A percentile compares a stretch with the other conserved stretches of the same genome.
phyloP scores from a whole-genome alignment of 179 eudicot genomes.

The Patellifolia procumbens region DNA sequence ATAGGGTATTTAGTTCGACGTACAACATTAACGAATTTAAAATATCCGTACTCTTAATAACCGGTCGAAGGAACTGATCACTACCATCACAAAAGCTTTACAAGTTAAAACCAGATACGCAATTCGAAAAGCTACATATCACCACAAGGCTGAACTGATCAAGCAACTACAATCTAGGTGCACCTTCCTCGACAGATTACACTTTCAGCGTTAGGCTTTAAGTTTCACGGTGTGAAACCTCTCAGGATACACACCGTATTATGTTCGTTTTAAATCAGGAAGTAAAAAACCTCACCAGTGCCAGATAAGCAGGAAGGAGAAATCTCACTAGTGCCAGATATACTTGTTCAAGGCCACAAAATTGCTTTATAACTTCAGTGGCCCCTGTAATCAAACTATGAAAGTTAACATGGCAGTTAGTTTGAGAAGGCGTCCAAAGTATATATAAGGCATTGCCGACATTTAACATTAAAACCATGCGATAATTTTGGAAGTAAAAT shows the following conservation, averaged over 20 bases:
- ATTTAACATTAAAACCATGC: background rate
- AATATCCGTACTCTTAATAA: too few relatives aligned
- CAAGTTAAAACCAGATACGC: background rate
- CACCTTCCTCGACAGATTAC: background rate
- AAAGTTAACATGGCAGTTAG: background rate
- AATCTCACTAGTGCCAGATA: constrained; percentile 7
- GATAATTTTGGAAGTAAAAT: background rate
- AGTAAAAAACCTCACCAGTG: constrained; percentile 17
- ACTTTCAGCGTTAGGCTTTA: background rate
- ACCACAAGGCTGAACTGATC: background rate
- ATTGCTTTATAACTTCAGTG: background rate
- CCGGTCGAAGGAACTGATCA: too few relatives aligned
- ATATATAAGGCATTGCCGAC: background rate
- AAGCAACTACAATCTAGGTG: background rate
- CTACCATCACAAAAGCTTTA: too few relatives aligned
- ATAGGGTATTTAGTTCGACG: too few relatives aligned
- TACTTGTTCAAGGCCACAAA: constrained; percentile 16
- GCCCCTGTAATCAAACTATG: constrained; percentile 12
- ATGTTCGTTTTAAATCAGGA: background rate
- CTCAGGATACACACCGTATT: background rate
- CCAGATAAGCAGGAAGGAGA: background rate
- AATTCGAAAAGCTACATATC: background rate
- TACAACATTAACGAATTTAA: too few relatives aligned
- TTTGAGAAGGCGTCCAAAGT: background rate
- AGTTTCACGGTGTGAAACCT: background rate